These are phyloP conservation scores for Aureobasidium sp. DNA, from an alignment of 2,329 filamentous ascomycete species.

Conservation along the genomic window DNA sequence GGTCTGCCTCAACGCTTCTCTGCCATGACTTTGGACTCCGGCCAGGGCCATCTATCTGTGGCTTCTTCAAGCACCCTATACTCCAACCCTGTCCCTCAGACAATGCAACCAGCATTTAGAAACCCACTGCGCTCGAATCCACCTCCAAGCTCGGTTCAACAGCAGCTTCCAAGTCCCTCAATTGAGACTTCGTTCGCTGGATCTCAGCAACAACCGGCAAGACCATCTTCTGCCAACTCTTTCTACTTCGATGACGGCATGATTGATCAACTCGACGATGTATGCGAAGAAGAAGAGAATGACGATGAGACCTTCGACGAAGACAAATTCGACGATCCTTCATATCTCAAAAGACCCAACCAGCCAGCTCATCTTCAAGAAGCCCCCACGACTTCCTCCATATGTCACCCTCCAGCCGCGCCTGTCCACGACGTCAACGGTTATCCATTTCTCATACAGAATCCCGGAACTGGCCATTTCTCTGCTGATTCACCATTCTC, in stretches of 20 bases:
- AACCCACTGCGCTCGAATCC: constrained; percentile 3
- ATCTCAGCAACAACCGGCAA: not conserved
- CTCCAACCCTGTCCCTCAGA: not conserved
- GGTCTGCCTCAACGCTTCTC: not conserved
- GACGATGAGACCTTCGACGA: constrained; percentile 22
- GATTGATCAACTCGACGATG: constrained; percentile 1
- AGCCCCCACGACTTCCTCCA: not conserved
- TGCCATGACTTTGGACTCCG: not conserved
- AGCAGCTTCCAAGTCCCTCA: not conserved
- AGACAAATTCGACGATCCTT: constrained; percentile 25
- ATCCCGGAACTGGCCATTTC: not conserved
- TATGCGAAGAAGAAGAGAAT: not conserved
- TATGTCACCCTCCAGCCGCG: not conserved
- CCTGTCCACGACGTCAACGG: constrained; percentile 9
- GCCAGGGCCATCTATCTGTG: not conserved
- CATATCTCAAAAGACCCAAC: constrained; percentile 7
- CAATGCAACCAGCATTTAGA: not conserved
- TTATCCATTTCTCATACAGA: constrained; percentile 5
- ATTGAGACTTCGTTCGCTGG: not conserved
- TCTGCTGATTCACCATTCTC: constrained; percentile 7
- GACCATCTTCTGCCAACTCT: constrained; percentile 18
- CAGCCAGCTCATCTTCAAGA: not conserved
- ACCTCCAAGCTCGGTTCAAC: not conserved
- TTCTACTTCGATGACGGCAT: constrained; percentile 29
- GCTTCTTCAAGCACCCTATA: not conserved